A percentile compares a stretch with the other conserved stretches of the same genome.
Conservation (phyloP, 352 stramenopile genomes). For the Halophytophthora polymorphica region DNA sequence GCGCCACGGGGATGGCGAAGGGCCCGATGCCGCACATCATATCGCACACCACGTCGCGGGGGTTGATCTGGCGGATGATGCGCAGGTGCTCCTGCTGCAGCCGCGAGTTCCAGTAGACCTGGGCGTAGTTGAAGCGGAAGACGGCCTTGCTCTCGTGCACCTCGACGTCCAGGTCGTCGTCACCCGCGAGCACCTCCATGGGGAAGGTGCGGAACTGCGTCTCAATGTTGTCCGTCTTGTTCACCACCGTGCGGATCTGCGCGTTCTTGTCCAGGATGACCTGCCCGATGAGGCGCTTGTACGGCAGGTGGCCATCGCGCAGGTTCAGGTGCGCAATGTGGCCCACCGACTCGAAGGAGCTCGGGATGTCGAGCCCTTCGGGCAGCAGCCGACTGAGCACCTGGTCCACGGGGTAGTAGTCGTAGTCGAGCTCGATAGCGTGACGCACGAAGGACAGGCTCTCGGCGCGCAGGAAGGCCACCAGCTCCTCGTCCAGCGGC, state of each 20-base stretch:
- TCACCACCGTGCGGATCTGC: slow-evolving; percentile 94
- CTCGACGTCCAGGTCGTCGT: slow-evolving; percentile 81
- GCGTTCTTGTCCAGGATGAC: slow-evolving; percentile 98
- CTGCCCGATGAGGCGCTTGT: slow-evolving; percentile 96
- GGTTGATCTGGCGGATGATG: slow-evolving; percentile 80
- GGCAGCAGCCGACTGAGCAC: slow-evolving; percentile 87
- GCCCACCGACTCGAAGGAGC: slow-evolving; percentile 95
- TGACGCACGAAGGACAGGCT: slow-evolving; percentile 62
- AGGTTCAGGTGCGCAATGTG: slow-evolving; percentile 98
- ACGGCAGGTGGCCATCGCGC: slow-evolving; percentile 91
- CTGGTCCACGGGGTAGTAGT: slow-evolving; percentile 74
- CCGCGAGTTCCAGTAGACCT: slow-evolving; percentile 97
- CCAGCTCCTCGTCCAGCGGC: slow-evolving; percentile 46
- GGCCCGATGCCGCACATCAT: slow-evolving; percentile 96
- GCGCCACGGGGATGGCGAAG: slow-evolving; percentile 92
- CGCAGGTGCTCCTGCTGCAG: slow-evolving; percentile 93
- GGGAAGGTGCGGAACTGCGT: slow-evolving; percentile 95
- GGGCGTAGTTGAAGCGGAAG: slow-evolving; percentile 94
- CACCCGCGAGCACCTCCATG: slow-evolving; percentile 94
- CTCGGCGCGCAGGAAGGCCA: slow-evolving; percentile 51
- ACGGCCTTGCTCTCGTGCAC: slow-evolving; percentile 92
- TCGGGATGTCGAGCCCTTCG: slow-evolving; percentile 81
- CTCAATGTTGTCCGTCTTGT: slow-evolving; percentile 97
- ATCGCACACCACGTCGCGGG: slow-evolving; percentile 86
- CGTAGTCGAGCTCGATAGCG: slow-evolving; percentile 74